Evolutionary conservation across 169 alveolate genomes (phyloP), one percentile per base, ranked within the genome.

Genomic region (Plasmodium vivax): DNA sequence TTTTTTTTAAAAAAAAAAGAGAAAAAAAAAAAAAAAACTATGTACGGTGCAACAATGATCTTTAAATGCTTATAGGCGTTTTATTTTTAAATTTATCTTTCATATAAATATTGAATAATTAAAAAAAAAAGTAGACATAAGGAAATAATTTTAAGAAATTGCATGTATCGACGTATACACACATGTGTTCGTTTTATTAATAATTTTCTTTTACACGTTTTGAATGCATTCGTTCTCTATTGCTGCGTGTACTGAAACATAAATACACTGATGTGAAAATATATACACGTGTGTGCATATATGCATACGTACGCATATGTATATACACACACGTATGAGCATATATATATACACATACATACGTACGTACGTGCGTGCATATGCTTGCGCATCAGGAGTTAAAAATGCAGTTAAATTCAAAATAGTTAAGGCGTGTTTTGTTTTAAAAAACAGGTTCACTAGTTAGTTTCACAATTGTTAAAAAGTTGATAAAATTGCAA

Each of bases 401-500:
- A 77, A 88, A 79, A 88, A 88, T 58, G 51, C 68, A 47, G 77
- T 77, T 88, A 88, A 84, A 84, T 72, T 71, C 51, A 71, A 84
- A 84, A 41, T n/a, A 79, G 32, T 58, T 34, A 79, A 32, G 23
- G 81, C 81, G 77, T 32, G 80, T 41, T 45, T 75, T 75, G 74
- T 14, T 47, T 75, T 75, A 32, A 74, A 58, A 85, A 85, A 85
- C 93, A 85, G 34, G 62, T 79, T 88, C 73, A 16, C 32, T 88
- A 77, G 82, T 58, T 72, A 56, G 23, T 80, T 88, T 36, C 87
- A 88, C 90, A 88, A 79, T 58, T 43, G 41, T 62, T 80, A 79
- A 58, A 88, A 79, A 77, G 82, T 41, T 72, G 34, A 27, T 79
- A 58, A 36, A 79, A 16, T 85, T 56, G 27, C 87, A 79, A 75